Evolutionary conservation across 768 basidiomycete species (phyloP).

Genomic region (Omphalotus guepiniiformis): DNA sequence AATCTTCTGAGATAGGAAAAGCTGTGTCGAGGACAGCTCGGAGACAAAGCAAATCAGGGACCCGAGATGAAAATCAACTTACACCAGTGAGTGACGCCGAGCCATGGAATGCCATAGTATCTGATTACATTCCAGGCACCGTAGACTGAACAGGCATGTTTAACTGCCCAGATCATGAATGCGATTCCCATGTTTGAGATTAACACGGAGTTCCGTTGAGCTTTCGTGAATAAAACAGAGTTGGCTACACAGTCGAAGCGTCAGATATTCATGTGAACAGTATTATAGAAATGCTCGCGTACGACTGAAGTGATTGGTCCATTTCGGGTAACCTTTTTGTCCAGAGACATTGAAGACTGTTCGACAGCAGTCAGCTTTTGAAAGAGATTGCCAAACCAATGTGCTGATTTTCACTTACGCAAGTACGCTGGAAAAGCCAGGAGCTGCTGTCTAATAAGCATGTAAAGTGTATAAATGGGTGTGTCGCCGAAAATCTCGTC

Average conservation of each 20-base stretch:
- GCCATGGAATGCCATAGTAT: constrained; percentile 52
- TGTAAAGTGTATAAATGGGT: constrained; percentile 35
- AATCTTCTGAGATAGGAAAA: no score
- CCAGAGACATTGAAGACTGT: constrained; percentile 61
- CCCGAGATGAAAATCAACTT: constrained; percentile 20
- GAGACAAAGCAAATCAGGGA: constrained; percentile 5
- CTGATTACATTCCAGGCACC: constrained; percentile 40
- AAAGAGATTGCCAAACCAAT: constrained; percentile 11
- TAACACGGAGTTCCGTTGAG: constrained; percentile 48
- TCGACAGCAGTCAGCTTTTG: constrained; percentile 15
- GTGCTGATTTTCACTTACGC: constrained; percentile 21
- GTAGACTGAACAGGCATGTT: constrained; percentile 30
- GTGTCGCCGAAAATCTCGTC: constrained; percentile 40
- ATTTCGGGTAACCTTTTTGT: constrained; percentile 52
- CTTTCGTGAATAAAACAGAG: constrained; percentile 51
- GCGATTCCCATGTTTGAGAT: constrained; percentile 56
- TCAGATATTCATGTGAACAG: constrained; percentile 26
- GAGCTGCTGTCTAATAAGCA: constrained; percentile 36
- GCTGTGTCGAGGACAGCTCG: no score
- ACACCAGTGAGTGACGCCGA: constrained; percentile 55
- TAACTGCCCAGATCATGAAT: constrained; percentile 39
- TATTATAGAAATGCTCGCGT: no score
- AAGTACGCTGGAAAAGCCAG: constrained; percentile 43
- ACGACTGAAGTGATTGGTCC: constrained; percentile 69
- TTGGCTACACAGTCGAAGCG: constrained; percentile 32